Percentiles rank a stretch among this genome's conserved stretches.
phyloP scores from a whole-genome alignment of 202 grass and related monocot genomes.

The Schoenoplectus tabernaemontani region DNA sequence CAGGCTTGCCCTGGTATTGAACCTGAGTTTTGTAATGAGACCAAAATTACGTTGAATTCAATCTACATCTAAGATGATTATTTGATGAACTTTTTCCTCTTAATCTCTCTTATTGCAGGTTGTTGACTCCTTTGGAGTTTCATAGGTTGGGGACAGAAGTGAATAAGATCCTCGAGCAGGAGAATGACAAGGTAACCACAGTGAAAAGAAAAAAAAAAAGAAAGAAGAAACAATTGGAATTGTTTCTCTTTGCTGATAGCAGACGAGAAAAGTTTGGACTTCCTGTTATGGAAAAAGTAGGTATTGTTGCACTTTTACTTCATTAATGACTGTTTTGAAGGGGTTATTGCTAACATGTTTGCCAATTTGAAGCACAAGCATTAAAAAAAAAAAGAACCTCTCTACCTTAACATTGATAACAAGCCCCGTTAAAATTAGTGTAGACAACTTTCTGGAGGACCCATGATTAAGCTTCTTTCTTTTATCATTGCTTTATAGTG shows the following conservation, averaged over 20 bases:
- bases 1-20: background rate
- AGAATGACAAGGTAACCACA: background rate
- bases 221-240: background rate
- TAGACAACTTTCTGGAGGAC: too few relatives aligned
- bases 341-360: background rate
- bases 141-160: background rate
- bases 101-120: slow-evolving; percentile 4
- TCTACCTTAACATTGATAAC: background rate
- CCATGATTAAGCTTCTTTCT: too few relatives aligned
- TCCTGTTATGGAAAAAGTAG: background rate
- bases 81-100: background rate
- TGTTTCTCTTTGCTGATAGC: background rate
- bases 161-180: background rate
- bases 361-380: background rate
- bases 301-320: background rate
- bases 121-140: background rate
- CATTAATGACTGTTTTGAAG: background rate
- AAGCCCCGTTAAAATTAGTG: background rate
- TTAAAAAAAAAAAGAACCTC: background rate
- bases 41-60: background rate
- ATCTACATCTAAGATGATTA: background rate
- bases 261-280: background rate
- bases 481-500: too few relatives aligned
- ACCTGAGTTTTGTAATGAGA: background rate
- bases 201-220: background rate